Evolutionary conservation across 805 yeast species (phyloP).

Genomic region (Schwanniomyces occidentalis): DNA sequence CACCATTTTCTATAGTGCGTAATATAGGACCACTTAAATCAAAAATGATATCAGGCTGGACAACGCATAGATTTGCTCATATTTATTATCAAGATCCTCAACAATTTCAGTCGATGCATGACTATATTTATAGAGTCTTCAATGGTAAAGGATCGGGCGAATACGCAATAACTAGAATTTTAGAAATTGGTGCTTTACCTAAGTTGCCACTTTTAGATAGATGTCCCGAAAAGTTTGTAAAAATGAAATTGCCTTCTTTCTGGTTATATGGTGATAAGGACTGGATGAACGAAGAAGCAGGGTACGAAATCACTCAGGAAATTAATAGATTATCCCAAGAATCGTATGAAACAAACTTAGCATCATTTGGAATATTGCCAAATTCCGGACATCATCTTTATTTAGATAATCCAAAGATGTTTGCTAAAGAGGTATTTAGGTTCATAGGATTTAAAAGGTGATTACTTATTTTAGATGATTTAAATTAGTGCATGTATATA

Average conservation of each 20-base stretch:
- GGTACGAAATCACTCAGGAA: constrained; percentile 42
- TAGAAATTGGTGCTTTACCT: constrained; percentile 61
- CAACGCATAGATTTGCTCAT: constrained; percentile 47
- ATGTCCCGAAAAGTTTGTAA: constrained; percentile 41
- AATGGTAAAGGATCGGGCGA: constrained; percentile 64
- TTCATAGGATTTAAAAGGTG: constrained; percentile 29
- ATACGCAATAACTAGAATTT: constrained; percentile 57
- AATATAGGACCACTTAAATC: constrained; percentile 59
- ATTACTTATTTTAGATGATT: neutral
- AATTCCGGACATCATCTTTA: constrained; percentile 58
- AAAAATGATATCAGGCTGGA: constrained; percentile 53
- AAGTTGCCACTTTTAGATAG: constrained; percentile 58
- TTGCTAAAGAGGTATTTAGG: constrained; percentile 29
- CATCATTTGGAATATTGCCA: constrained; percentile 34
- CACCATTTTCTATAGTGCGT: constrained; percentile 57
- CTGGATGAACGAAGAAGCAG: constrained; percentile 71
- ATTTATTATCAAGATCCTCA: constrained; percentile 31
- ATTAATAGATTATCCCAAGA: constrained; percentile 26
- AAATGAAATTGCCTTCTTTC: constrained; percentile 45
- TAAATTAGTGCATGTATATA: neutral
- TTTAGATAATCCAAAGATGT: constrained; percentile 46
- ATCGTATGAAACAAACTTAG: constrained; percentile 28
- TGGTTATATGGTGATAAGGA: constrained; percentile 70
- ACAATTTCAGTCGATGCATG: constrained; percentile 43
- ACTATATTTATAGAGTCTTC: constrained; percentile 54